Evolutionary conservation across 2,329 filamentous ascomycete species (phyloP).

Genomic region (Alternaria brassicae): DNA sequence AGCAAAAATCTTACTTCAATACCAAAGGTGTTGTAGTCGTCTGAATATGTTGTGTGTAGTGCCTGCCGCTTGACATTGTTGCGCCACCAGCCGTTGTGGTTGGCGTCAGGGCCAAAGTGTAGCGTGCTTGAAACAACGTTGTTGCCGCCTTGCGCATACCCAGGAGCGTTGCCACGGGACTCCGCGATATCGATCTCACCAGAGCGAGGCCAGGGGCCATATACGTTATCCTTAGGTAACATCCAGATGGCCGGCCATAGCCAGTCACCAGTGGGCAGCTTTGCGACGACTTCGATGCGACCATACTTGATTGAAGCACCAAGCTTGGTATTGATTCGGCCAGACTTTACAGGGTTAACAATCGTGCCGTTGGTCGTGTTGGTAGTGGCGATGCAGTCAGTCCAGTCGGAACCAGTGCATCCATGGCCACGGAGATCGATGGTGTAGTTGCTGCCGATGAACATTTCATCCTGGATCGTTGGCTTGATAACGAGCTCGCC

Average conservation of each 20-base stretch:
- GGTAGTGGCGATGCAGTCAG: conserved; percentile 72
- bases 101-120: conserved; percentile 78
- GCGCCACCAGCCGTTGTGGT: conserved; percentile 81
- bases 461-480: conserved; percentile 72
- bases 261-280: conserved; percentile 81
- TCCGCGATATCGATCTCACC: conserved; percentile 87
- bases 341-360: conserved; percentile 78
- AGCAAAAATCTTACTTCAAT: conserved; percentile 61
- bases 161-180: conserved; percentile 81
- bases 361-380: conserved; percentile 80
- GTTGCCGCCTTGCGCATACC: conserved; percentile 78
- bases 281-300: conserved; percentile 79
- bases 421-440: conserved; percentile 72
- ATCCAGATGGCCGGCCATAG: conserved; percentile 94
- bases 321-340: conserved; percentile 76
- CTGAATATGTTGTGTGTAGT: conserved; percentile 75
- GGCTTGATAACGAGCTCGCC: conserved; percentile 77
- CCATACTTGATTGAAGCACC: conserved; percentile 79
- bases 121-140: conserved; percentile 80
- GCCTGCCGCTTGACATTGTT: conserved; percentile 80
- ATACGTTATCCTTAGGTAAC: conserved; percentile 75
- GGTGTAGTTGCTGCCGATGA: conserved; percentile 70
- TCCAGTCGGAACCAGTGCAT: conserved; percentile 69
- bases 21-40: conserved; percentile 76
- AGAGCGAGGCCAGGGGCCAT: conserved; percentile 78